Evolutionary conservation across 1,284 basidiomycete genomes (phyloP), one percentile per base, ranked within the genome.

Genomic region (Moesziomyces sp.): DNA sequence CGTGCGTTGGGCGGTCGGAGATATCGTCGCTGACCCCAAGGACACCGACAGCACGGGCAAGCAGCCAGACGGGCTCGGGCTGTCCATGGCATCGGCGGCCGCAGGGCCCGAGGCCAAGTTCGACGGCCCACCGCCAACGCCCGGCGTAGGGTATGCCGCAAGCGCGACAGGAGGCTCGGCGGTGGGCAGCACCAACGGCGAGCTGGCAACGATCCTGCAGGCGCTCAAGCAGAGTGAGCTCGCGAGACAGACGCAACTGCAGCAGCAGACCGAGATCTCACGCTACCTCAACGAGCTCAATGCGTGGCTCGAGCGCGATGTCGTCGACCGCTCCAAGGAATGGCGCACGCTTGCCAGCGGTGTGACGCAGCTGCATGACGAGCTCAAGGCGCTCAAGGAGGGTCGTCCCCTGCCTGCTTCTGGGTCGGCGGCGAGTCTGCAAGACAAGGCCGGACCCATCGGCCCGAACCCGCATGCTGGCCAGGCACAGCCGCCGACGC

Each of bases 201-300:
- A 79, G 46, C 58, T 80, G 5, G 61, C 56, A 1, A 68, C 66
- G 16, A 65, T 81, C 33, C 44, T 79, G 45, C 44, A 74, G 26
- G 73, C 76, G 33, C 64, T 81, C 40, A 66, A 69, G 38, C 74
- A 77, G 53, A 74, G 67, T 50, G 78, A 80, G 42, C 48, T 60
- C 47, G 74, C 77, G 4, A 72, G 78, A 11, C 62, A 75, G 51
- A 67, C 61, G 10, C 77, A 81, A 51, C 44, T 69, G 10, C 58
- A 67, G 42, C 79, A 80, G 48, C 78, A 80, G 40, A 67, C 67
- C 28, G 78, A 81, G 47, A 79, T 81, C 38, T 78, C 77, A 14
- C 57, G 78, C 42, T 81, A 81, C 43, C 64, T 81, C 47, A 79
- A 78, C 66, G 78, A 81, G 60, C 74, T 81, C 54, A 80, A 81